These are phyloP conservation scores for Basidiobolus meristosporus DNA, from an alignment of 371 early-diverging fungal species.

Conservation along the genomic window DNA sequence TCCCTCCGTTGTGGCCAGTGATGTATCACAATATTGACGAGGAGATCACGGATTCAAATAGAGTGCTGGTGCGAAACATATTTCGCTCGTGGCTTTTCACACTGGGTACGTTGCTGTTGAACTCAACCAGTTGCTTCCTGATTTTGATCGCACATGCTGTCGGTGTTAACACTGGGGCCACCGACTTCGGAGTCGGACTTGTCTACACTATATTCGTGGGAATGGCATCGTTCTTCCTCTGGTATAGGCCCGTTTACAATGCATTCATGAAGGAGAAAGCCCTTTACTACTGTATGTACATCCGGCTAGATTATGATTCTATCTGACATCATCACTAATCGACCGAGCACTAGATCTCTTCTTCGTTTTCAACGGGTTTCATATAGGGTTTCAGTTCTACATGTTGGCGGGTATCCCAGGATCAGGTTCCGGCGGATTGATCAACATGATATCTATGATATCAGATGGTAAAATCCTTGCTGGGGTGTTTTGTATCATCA, in stretches of 20 bases:
- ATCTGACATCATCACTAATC: neutral
- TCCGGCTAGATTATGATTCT: neutral
- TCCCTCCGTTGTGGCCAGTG: conserved; percentile 68
- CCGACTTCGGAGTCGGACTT: conserved; percentile 57
- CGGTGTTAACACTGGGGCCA: conserved; percentile 41
- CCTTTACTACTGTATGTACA: conserved; percentile 54
- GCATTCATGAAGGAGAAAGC: conserved; percentile 77
- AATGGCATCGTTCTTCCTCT: conserved; percentile 57
- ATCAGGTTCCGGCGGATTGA: conserved; percentile 67
- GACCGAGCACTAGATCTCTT: conserved; percentile 39
- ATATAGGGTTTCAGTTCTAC: conserved; percentile 59
- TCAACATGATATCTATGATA: conserved; percentile 50
- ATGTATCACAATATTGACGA: conserved; percentile 56
- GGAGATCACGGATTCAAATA: conserved; percentile 52
- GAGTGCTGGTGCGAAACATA: conserved; percentile 35
- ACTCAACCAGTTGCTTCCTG: conserved; percentile 56
- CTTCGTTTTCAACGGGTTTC: conserved; percentile 73
- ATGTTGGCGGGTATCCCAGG: conserved; percentile 71
- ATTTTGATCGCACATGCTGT: conserved; percentile 42
- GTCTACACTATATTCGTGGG: conserved; percentile 61
- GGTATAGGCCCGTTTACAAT: conserved; percentile 81
- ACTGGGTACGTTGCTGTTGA: conserved; percentile 46
- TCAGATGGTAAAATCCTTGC: conserved; percentile 43
- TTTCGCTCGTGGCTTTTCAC: conserved; percentile 64
- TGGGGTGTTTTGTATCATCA: conserved; percentile 43